phyloP scores from a whole-genome alignment of 176 grass and related monocot species.

The Secale cereale region DNA sequence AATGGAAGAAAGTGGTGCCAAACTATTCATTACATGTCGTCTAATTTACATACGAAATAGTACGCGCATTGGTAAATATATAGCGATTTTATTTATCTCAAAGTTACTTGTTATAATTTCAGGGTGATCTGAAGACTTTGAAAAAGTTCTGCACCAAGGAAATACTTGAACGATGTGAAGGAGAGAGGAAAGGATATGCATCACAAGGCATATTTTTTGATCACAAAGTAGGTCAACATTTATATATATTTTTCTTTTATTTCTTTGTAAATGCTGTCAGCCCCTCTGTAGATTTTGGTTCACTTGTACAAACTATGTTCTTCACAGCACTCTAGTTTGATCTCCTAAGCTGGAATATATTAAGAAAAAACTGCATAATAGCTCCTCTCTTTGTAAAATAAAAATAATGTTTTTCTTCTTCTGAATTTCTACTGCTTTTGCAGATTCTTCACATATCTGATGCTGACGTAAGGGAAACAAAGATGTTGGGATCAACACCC shows the following conservation, averaged over 20 bases:
- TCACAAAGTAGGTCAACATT: conserved; percentile 64
- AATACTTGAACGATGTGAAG: conserved; percentile 93
- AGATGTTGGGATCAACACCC: conserved; percentile 88
- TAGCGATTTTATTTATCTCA: conserved; percentile 4
- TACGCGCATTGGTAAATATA: background rate
- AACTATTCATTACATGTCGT: background rate
- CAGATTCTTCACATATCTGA: conserved; percentile 98
- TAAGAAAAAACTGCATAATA: background rate
- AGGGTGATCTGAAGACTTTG: conserved; percentile 49
- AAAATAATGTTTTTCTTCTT: background rate
- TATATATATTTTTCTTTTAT: conserved; percentile 11
- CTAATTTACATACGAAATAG: conserved; percentile 10
- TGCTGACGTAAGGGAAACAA: conserved; percentile 90
- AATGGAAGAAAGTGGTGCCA: background rate
- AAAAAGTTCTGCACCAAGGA: conserved; percentile 89
- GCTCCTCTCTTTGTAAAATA: background rate
- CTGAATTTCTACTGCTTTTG: conserved; percentile 25
- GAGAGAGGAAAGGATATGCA: conserved; percentile 77
- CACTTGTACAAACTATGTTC: conserved; percentile 4
- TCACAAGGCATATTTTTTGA: conserved; percentile 88
- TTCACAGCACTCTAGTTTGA: conserved; percentile 6
- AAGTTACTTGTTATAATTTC: conserved; percentile 29
- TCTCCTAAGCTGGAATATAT: conserved; percentile 20
- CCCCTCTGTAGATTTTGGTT: background rate
- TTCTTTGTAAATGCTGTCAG: background rate